A percentile compares a stretch with the other conserved stretches of the same genome.
Conservation (phyloP, 2,329 filamentous ascomycete species). For the Sporothrix mexicana region DNA sequence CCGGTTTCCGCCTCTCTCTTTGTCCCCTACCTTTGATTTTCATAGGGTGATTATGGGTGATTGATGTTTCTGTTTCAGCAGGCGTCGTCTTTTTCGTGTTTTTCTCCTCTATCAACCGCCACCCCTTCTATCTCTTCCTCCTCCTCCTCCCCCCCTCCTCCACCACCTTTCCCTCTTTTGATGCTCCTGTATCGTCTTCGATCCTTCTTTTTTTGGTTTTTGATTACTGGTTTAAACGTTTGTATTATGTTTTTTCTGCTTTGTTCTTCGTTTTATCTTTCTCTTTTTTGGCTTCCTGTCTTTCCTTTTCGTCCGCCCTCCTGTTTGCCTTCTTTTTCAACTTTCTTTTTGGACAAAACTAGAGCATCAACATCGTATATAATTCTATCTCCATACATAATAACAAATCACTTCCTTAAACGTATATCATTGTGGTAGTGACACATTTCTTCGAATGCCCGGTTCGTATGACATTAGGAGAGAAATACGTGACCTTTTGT, state of each 20-base stretch:
- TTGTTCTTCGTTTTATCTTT: neutral
- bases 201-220: neutral
- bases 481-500: too few species aligned
- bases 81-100: conserved; percentile 6
- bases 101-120: neutral
- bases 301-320: neutral
- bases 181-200: neutral
- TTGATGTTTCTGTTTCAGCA: conserved; percentile 27
- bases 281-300: neutral
- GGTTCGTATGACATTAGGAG: too few species aligned
- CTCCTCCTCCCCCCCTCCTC: neutral
- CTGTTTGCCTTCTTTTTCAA: neutral
- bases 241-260: conserved; percentile 2
- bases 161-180: neutral
- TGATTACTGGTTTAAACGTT: neutral
- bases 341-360: conserved; percentile 21
- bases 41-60: neutral
- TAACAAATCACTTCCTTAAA: neutral
- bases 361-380: conserved; percentile 28
- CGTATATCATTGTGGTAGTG: neutral
- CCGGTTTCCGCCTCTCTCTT: too few species aligned
- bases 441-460: neutral
- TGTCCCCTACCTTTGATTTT: too few species aligned
- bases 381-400: conserved; percentile 25
- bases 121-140: neutral